Evolutionary conservation across 306 rosid species (phyloP).

Genomic region (Begonia peltatifolia): DNA sequence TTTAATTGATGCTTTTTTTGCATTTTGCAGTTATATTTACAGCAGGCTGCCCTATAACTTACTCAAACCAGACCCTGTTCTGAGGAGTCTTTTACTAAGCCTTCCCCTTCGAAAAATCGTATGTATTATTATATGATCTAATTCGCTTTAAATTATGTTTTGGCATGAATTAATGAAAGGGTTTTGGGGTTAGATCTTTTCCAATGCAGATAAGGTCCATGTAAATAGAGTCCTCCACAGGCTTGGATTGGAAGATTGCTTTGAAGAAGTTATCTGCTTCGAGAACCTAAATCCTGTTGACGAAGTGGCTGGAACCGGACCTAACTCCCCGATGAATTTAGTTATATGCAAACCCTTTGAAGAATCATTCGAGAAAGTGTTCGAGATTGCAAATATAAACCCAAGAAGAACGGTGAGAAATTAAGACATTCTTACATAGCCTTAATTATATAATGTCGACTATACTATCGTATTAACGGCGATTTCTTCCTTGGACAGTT

Average conservation of each 20-base stretch:
- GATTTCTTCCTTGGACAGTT: conserved; percentile 24
- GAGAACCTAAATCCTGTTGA: conserved; percentile 58
- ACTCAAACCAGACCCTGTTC: conserved; percentile 61
- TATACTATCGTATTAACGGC: background rate
- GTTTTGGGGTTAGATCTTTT: conserved; percentile 37
- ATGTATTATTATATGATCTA: conserved; percentile 10
- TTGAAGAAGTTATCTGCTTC: conserved; percentile 58
- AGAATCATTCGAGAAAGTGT: conserved; percentile 43
- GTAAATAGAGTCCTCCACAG: conserved; percentile 39
- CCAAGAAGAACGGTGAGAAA: conserved; percentile 62
- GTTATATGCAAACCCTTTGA: conserved; percentile 75
- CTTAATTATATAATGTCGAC: background rate
- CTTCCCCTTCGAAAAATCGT: conserved; percentile 70
- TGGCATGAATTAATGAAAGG: background rate
- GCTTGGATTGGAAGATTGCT: conserved; percentile 87
- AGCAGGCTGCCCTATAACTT: conserved; percentile 67
- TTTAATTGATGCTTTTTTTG: background rate
- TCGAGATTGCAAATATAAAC: conserved; percentile 46
- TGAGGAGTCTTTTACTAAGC: conserved; percentile 58
- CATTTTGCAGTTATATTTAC: conserved; percentile 48
- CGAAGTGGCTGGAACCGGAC: conserved; percentile 1
- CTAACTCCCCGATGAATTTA: conserved; percentile 38
- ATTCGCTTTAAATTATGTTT: too few species aligned
- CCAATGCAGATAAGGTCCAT: conserved; percentile 53
- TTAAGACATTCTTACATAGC: background rate